These are phyloP conservation scores for Apophysomyces trapeziformis DNA, from an alignment of 371 early-diverging fungal species.

Conservation along the genomic window DNA sequence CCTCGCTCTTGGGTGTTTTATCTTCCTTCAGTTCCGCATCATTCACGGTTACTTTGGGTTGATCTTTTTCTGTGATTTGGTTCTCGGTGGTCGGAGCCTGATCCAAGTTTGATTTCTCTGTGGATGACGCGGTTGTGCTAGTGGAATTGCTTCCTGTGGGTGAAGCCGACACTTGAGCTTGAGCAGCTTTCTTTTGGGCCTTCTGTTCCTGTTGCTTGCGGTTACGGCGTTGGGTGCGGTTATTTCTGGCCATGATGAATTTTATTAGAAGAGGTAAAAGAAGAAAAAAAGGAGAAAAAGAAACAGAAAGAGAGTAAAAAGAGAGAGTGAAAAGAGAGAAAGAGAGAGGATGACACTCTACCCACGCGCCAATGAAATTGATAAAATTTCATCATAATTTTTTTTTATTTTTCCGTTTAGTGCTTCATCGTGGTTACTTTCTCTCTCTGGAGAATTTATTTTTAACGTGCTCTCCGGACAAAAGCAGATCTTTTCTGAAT, in stretches of 20 bases:
- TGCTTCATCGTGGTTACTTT: conserved; percentile 6
- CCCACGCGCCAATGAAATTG: conserved; percentile 6
- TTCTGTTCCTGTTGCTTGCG: conserved; percentile 8
- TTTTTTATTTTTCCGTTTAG: conserved; percentile 8
- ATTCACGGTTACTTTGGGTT: not conserved
- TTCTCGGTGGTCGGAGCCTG: not conserved
- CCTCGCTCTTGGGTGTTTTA: conserved; percentile 19
- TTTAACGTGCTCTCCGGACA: conserved; percentile 12
- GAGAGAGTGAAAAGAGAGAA: not conserved
- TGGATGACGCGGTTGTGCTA: conserved; percentile 16
- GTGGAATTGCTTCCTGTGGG: conserved; percentile 8
- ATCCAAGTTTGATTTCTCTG: conserved; percentile 2
- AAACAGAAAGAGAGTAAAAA: not conserved
- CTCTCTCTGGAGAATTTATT: conserved; percentile 10
- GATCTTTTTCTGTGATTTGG: not conserved
- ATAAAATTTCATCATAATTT: not conserved
- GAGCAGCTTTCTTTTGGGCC: conserved; percentile 16
- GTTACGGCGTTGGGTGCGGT: conserved; percentile 7
- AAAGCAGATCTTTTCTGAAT: conserved; percentile 12
- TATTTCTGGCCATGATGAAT: conserved; percentile 14
- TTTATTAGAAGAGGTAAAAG: not conserved
- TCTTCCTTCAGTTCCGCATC: not conserved
- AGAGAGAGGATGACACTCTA: not conserved
- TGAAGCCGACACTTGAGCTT: conserved; percentile 2
- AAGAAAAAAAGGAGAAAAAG: conserved; percentile 10